Percentiles rank a stretch among this genome's conserved stretches.
Evolutionary conservation across 2,329 filamentous ascomycete species (phyloP).

Genomic region (Xylariales sp.): DNA sequence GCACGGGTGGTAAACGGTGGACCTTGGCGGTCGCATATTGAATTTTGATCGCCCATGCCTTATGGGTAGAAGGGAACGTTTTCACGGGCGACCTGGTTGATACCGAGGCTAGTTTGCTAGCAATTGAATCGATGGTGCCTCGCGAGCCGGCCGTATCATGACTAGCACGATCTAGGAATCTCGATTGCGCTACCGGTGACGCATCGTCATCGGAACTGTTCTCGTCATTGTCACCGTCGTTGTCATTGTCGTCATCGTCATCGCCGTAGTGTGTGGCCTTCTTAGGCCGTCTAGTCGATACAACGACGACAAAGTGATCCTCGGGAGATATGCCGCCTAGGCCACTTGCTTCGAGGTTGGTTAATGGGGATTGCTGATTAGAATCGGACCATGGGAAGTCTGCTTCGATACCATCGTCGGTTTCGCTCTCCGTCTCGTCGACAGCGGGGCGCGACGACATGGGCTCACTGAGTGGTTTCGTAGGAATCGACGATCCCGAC

Average conservation of each 20-base stretch:
- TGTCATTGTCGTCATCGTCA: conserved; percentile 14
- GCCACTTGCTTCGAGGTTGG: conserved; percentile 66
- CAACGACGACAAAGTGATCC: conserved; percentile 71
- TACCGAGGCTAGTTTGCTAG: conserved; percentile 56
- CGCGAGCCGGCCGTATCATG: conserved; percentile 39
- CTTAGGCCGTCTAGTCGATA: conserved; percentile 61
- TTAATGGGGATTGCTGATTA: conserved; percentile 54
- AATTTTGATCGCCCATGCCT: conserved; percentile 52
- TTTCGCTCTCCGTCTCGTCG: conserved; percentile 51
- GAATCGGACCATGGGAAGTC: conserved; percentile 61
- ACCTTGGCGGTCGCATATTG: conserved; percentile 59
- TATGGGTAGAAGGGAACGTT: conserved; percentile 4
- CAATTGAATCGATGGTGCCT: conserved; percentile 55
- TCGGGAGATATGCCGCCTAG: conserved; percentile 70
- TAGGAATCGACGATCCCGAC: conserved; percentile 64
- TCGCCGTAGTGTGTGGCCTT: conserved; percentile 8
- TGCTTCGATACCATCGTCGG: conserved; percentile 56
- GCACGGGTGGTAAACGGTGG: conserved; percentile 58
- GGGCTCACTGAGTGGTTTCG: conserved; percentile 63
- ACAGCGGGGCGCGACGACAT: conserved; percentile 41
- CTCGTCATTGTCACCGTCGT: conserved; percentile 19
- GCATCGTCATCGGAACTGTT: conserved; percentile 28
- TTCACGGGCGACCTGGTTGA: conserved; percentile 54
- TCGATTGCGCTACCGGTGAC: neutral
- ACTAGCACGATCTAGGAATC: conserved; percentile 8